Base-by-base conservation (phyloP, 192 early-diverging fungal species). In the Funneliformis mosseae region DNA sequence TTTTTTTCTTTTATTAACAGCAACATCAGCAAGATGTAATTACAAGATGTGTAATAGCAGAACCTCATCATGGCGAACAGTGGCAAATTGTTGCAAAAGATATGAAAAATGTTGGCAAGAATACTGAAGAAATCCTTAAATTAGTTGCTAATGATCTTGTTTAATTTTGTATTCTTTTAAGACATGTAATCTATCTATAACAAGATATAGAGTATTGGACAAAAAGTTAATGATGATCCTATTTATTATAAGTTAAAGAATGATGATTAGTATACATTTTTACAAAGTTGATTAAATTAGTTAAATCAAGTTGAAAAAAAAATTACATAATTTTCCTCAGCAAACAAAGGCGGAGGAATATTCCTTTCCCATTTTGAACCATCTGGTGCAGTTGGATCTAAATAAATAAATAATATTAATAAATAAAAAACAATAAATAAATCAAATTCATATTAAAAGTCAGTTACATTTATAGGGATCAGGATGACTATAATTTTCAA, bases 281-380 rank as follows among this genome's bases (percentile, higher is more conserved):
- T 9, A 45, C 5, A 16, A 55, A 55, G 21, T 4, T 18, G 21
- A 21, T n/a, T 16, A 55, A 55, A 45, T 45, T 45, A 9, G 5
- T 45, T 21, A 55, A 21, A 55, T 18, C 21, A 55, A 21, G 50
- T 18, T 55, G 18, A 33, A 2, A 33, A 18, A 55, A 33, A 2
- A 33, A 18, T 55, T 55, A 55, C 50, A 21, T 14, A 18, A 55
- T 18, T 55, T 21, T 55, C 50, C 16, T 16, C 50, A 33, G 33
- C 33, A 55, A 55, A 55, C 21, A 55, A 55, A 21, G 18, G 50
- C 1, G 94, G 90, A 50, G 90, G 94, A 66, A 90, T 82, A 84
- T 96, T 96, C 79, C 95, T 90, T 85, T 96, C 95, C 86, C 89
- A 96, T 84, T 95, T 96, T 83, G 92, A 86, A 60, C 95, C 95